Evolutionary conservation across 495 filamentous ascomycete species (phyloP).

Genomic region (Talaromyces adpressus): DNA sequence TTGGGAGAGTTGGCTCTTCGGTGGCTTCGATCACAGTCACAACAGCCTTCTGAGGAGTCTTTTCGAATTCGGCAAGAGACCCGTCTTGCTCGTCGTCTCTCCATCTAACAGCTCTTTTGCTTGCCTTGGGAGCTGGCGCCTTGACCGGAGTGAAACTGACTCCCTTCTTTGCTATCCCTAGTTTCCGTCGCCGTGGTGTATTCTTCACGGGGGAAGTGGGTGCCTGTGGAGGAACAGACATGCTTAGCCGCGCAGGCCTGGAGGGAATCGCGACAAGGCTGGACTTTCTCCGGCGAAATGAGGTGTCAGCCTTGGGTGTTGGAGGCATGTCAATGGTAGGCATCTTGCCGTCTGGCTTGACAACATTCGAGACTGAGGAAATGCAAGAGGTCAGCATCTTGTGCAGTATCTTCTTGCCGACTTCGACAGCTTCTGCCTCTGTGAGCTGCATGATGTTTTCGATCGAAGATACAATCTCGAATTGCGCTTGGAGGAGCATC

Average conservation of each 20-base stretch:
- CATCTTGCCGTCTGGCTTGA: slow-evolving; percentile 81
- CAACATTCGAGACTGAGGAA: slow-evolving; percentile 65
- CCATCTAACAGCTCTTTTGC: slow-evolving; percentile 82
- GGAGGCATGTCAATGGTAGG: slow-evolving; percentile 43
- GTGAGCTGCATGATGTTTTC: slow-evolving; percentile 71
- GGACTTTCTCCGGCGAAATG: slow-evolving; percentile 65
- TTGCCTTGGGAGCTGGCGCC: slow-evolving; percentile 44
- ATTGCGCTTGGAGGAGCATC: slow-evolving; percentile 78
- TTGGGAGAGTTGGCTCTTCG: slow-evolving; percentile 32
- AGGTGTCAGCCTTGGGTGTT: slow-evolving; percentile 61
- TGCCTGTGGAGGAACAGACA: slow-evolving; percentile 31
- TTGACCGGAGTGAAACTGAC: slow-evolving; percentile 83
- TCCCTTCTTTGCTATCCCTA: slow-evolving; percentile 61
- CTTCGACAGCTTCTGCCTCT: slow-evolving; percentile 71
- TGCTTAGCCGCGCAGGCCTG: slow-evolving; percentile 20
- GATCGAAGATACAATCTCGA: slow-evolving; percentile 79
- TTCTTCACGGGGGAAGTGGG: slow-evolving; percentile 53
- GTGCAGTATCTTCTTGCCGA: slow-evolving; percentile 70
- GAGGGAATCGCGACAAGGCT: slow-evolving; percentile 35
- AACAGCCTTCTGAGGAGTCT: slow-evolving; percentile 65
- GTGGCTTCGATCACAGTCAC: slow-evolving; percentile 45
- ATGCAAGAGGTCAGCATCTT: slow-evolving; percentile 72
- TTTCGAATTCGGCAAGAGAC: slow-evolving; percentile 78
- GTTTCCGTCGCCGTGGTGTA: slow-evolving; percentile 76
- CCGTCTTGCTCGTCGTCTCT: slow-evolving; percentile 85